These are phyloP conservation scores for Leishmania martiniquensis DNA, from an alignment of 208 protist species.

Conservation along the genomic window DNA sequence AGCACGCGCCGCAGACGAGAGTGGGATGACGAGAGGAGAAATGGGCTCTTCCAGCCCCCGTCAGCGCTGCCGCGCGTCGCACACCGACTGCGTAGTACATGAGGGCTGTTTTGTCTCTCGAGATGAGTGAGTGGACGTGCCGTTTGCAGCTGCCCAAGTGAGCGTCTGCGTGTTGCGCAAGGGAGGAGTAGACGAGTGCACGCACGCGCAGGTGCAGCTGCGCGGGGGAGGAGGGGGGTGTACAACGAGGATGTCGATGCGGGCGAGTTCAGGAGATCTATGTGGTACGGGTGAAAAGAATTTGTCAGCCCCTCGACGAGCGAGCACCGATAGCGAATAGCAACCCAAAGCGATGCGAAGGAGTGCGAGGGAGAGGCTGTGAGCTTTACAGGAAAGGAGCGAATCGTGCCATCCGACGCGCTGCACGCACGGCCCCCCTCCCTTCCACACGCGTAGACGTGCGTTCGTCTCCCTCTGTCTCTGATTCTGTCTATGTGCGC, in stretches of 20 bases:
- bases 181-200: background rate
- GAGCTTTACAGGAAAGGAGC: background rate
- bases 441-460: background rate
- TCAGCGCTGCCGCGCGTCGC: slow-evolving; percentile 7
- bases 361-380: background rate
- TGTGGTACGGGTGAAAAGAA: background rate
- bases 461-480: background rate
- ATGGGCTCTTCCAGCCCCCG: background rate
- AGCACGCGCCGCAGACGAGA: background rate
- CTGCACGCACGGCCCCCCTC: too few relatives aligned
- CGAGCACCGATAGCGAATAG: too few relatives aligned
- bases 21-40: background rate
- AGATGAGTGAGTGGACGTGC: background rate
- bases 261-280: background rate
- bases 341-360: too few relatives aligned
- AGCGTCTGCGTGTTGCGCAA: background rate
- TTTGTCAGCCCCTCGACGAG: too few relatives aligned
- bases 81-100: slow-evolving; percentile 28
- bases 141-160: background rate
- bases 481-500: background rate
- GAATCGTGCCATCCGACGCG: background rate
- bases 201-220: background rate
- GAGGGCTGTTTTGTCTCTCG: background rate
- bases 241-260: background rate
- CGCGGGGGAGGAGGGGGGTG: too few relatives aligned